Percentiles rank a stretch among this genome's conserved stretches.
phyloP scores from a whole-genome alignment of 345 rosid species.

The Fremontodendron californicum region DNA sequence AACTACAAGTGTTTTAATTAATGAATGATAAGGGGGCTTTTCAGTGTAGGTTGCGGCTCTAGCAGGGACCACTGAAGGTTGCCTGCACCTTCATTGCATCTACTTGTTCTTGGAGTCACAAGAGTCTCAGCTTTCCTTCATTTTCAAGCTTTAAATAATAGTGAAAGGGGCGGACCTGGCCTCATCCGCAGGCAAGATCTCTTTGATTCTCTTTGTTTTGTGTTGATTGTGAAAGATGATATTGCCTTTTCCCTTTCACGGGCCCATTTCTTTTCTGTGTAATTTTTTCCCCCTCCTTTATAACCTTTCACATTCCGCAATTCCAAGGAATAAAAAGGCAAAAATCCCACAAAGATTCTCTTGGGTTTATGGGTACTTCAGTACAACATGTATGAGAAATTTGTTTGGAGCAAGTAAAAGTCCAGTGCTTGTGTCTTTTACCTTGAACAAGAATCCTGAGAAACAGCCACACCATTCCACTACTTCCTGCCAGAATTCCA shows the following conservation, averaged over 20 bases:
- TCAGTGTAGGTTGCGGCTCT: slow-evolving; percentile 15
- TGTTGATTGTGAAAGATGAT: slow-evolving; percentile 43
- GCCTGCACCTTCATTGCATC: slow-evolving; percentile 18
- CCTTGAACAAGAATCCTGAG: slow-evolving; percentile 27
- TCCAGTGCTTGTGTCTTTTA: slow-evolving; percentile 24
- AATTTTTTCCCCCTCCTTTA: not conserved
- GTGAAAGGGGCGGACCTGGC: slow-evolving; percentile 42
- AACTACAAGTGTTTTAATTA: not conserved
- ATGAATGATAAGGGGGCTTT: slow-evolving; percentile 18
- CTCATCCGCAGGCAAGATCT: slow-evolving; percentile 51
- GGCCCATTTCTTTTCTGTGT: slow-evolving; percentile 30
- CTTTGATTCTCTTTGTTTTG: slow-evolving; percentile 55
- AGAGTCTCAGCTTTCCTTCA: slow-evolving; percentile 27
- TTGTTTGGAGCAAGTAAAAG: slow-evolving; percentile 18
- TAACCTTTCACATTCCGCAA: slow-evolving; percentile 17
- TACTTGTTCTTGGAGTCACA: slow-evolving; percentile 23
- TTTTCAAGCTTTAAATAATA: slow-evolving; percentile 36
- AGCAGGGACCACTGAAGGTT: slow-evolving; percentile 31
- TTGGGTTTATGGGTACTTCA: slow-evolving; percentile 1
- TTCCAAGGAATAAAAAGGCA: slow-evolving; percentile 23
- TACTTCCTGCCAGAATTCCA: not conserved
- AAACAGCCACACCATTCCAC: slow-evolving; percentile 1
- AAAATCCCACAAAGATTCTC: slow-evolving; percentile 32
- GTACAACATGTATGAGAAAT: slow-evolving; percentile 7
- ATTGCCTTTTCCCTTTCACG: slow-evolving; percentile 47